Evolutionary conservation across 2,329 filamentous ascomycete genomes (phyloP).

Genomic region (Onygena corvina): DNA sequence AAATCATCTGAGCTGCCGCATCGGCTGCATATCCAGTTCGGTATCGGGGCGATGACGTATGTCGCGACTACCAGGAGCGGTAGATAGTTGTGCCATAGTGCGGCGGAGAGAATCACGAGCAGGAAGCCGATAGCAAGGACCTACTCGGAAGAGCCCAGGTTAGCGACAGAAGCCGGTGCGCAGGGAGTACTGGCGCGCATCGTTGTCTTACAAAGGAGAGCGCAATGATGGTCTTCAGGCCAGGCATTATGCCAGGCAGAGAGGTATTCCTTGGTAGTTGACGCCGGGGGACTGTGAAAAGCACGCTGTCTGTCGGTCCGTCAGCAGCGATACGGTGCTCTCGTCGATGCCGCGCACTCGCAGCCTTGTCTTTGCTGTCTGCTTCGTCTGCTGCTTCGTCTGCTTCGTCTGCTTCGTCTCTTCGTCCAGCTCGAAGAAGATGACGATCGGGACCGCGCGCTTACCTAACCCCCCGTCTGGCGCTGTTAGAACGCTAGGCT

Average conservation of each 20-base stretch:
- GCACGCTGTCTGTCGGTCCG: too few relatives aligned
- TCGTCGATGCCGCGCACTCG: too few relatives aligned
- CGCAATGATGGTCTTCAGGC: slow-evolving; percentile 96
- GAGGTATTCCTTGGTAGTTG: slow-evolving; percentile 9
- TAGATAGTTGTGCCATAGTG: slow-evolving; percentile 88
- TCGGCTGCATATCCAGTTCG: slow-evolving; percentile 89
- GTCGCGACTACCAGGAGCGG: slow-evolving; percentile 91
- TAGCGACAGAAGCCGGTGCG: background rate
- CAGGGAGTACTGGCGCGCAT: background rate
- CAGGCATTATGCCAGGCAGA: slow-evolving; percentile 50
- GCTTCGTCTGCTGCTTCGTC: too few relatives aligned
- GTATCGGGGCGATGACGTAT: slow-evolving; percentile 83
- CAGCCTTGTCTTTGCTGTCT: too few relatives aligned
- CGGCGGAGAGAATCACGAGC: slow-evolving; percentile 94
- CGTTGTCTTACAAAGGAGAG: slow-evolving; percentile 69
- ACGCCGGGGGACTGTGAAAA: slow-evolving; percentile 14
- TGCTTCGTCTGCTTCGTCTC: too few relatives aligned
- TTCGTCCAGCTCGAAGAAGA: too few relatives aligned
- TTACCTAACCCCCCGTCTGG: too few relatives aligned
- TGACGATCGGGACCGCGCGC: too few relatives aligned
- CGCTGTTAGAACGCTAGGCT: too few relatives aligned
- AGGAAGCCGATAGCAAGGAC: slow-evolving; percentile 96
- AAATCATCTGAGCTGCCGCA: slow-evolving; percentile 92
- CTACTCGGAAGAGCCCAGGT: slow-evolving; percentile 28
- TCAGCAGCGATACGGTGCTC: too few relatives aligned